Conservation (phyloP, 495 filamentous ascomycete species). For the Penicillium turbatum region DNA sequence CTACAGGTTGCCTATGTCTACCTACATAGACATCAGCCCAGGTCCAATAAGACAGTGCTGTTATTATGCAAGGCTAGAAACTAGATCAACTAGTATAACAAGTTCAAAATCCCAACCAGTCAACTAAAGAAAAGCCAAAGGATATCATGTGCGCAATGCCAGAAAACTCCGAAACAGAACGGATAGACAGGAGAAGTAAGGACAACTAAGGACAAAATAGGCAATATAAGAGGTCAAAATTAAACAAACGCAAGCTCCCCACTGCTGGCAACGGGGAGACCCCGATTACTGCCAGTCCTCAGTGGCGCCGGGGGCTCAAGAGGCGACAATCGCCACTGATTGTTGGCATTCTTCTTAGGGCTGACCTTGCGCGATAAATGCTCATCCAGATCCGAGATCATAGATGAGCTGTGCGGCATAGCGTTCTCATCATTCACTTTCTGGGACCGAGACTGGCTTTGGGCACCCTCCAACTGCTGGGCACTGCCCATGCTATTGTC, state of each 20-base stretch:
- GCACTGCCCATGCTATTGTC: conserved; percentile 34
- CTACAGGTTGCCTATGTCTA: background rate
- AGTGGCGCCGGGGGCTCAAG: conserved; percentile 21
- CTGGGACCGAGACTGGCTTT: conserved; percentile 5
- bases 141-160: conserved; percentile 34
- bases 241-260: conserved; percentile 36
- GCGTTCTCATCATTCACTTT: conserved; percentile 7
- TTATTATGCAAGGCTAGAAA: conserved; percentile 1
- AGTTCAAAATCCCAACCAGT: conserved; percentile 2
- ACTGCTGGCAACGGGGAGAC: conserved; percentile 27
- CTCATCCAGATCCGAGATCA: conserved; percentile 27
- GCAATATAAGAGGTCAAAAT: background rate
- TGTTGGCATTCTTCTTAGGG: conserved; percentile 11
- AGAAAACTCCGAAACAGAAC: conserved; percentile 14
- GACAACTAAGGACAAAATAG: background rate
- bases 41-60: background rate
- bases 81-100: conserved; percentile 8
- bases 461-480: conserved; percentile 17
- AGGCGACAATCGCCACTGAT: conserved; percentile 9
- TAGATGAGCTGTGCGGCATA: conserved; percentile 24
- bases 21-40: background rate
- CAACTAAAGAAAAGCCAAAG: conserved; percentile 19
- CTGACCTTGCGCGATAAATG: conserved; percentile 23
- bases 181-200: background rate
- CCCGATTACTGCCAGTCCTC: conserved; percentile 14